These are phyloP conservation scores for Colletotrichum agaves DNA, from an alignment of 2,329 filamentous ascomycete genomes.

Conservation along the genomic window DNA sequence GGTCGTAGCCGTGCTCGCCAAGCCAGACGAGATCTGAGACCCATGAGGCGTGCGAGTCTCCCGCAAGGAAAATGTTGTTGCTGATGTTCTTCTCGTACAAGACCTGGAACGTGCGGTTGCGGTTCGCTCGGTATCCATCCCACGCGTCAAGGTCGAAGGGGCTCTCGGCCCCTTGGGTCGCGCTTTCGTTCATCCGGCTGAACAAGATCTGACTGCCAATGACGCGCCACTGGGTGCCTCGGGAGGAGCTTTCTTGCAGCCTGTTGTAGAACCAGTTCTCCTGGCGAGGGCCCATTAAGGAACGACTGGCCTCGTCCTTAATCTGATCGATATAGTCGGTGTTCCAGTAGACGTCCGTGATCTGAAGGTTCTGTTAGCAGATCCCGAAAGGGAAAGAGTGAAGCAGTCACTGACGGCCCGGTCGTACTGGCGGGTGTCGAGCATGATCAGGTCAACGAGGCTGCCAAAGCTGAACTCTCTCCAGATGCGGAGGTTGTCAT, in stretches of 20 bases:
- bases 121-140: slow-evolving; percentile 73
- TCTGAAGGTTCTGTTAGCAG: slow-evolving; percentile 3
- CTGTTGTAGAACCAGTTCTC: slow-evolving; percentile 79
- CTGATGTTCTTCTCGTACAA: slow-evolving; percentile 74
- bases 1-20: slow-evolving; percentile 63
- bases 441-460: slow-evolving; percentile 73
- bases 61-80: slow-evolving; percentile 79
- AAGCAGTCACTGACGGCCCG: slow-evolving; percentile 46
- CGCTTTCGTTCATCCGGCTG: slow-evolving; percentile 50
- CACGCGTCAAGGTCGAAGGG: slow-evolving; percentile 63
- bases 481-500: slow-evolving; percentile 77
- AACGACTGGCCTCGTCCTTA: slow-evolving; percentile 72
- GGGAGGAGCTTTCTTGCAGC: slow-evolving; percentile 66
- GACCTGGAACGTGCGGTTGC: slow-evolving; percentile 75
- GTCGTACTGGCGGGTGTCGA: slow-evolving; percentile 77
- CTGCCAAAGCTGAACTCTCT: slow-evolving; percentile 73
- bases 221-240: slow-evolving; percentile 77
- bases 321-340: slow-evolving; percentile 70
- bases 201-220: slow-evolving; percentile 79
- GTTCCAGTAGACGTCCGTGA: slow-evolving; percentile 63
- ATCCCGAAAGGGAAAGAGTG: background rate
- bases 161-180: slow-evolving; percentile 44
- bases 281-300: slow-evolving; percentile 77
- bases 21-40: slow-evolving; percentile 69
- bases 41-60: slow-evolving; percentile 77